Evolutionary conservation across 2,329 filamentous ascomycete genomes (phyloP).

Genomic region (Botrytis cinerea): DNA sequence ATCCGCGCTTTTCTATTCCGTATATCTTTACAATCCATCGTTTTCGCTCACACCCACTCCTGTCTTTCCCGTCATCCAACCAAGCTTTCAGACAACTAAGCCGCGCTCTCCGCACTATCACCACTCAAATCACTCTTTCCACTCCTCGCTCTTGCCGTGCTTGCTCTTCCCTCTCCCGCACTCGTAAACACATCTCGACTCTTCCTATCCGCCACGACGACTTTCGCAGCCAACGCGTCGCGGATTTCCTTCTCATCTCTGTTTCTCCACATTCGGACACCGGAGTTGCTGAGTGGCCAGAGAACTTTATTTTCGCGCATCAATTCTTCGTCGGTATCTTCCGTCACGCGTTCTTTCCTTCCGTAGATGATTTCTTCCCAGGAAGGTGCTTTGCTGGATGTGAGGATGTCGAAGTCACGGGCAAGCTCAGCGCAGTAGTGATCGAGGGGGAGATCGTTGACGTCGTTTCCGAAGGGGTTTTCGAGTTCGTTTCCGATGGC

Average conservation of each 20-base stretch:
- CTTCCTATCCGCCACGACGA: slow-evolving; percentile 29
- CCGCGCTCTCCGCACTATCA: background rate
- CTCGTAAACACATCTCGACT: slow-evolving; percentile 6
- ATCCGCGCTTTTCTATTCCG: background rate
- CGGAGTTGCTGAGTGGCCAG: slow-evolving; percentile 45
- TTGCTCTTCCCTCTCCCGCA: background rate
- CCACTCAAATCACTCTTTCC: slow-evolving; percentile 14
- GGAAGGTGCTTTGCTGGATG: slow-evolving; percentile 28
- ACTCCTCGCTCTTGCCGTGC: background rate
- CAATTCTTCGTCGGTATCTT: background rate
- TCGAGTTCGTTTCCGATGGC: slow-evolving; percentile 80
- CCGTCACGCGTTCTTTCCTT: slow-evolving; percentile 1
- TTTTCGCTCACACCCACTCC: background rate
- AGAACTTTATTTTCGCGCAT: slow-evolving; percentile 40
- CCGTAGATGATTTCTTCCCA: slow-evolving; percentile 33
- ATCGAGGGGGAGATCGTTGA: slow-evolving; percentile 79
- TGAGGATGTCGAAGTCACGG: slow-evolving; percentile 71
- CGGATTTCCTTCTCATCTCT: slow-evolving; percentile 49
- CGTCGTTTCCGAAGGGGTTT: slow-evolving; percentile 81
- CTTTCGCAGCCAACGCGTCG: slow-evolving; percentile 38
- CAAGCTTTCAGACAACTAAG: background rate
- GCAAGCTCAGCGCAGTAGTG: slow-evolving; percentile 74
- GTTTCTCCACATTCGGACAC: slow-evolving; percentile 48
- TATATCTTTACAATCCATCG: background rate
- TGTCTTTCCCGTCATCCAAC: no score